Percentiles rank a stretch among this genome's conserved stretches.
These are phyloP conservation scores for Xylariales sp. DNA, from an alignment of 2,329 filamentous ascomycete species.

Conservation along the genomic window DNA sequence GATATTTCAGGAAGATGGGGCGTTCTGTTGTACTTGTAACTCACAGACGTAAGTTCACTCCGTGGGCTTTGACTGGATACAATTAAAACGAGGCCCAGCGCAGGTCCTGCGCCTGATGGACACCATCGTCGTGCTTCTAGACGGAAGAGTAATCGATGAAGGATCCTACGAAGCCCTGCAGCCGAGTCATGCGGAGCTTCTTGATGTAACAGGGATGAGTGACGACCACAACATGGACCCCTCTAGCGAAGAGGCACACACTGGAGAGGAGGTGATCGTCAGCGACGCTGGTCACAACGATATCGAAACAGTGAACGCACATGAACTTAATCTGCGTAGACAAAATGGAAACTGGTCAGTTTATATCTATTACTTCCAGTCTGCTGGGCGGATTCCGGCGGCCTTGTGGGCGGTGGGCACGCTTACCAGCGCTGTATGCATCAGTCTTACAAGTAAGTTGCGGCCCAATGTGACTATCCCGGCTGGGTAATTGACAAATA, in stretches of 20 bases:
- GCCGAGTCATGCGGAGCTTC: too few relatives aligned
- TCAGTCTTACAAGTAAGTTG: neutral
- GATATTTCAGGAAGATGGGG: slow-evolving; percentile 4
- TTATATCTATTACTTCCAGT: neutral
- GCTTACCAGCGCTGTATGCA: neutral
- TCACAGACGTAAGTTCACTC: slow-evolving; percentile 1
- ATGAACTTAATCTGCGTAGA: neutral
- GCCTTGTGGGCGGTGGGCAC: neutral
- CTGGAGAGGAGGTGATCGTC: too few relatives aligned
- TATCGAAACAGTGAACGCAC: too few relatives aligned
- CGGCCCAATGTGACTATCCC: too few relatives aligned
- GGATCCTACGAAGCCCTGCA: neutral
- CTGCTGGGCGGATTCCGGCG: neutral
- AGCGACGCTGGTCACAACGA: too few relatives aligned
- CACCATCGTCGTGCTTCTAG: neutral
- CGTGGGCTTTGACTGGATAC: too few relatives aligned
- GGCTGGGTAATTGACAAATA: too few relatives aligned
- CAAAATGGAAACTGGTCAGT: neutral
- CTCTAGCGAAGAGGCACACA: too few relatives aligned
- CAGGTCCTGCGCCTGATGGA: neutral
- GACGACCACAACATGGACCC: too few relatives aligned
- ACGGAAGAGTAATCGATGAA: neutral
- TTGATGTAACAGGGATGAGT: too few relatives aligned
- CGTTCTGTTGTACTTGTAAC: slow-evolving; percentile 1
- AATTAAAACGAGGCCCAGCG: too few relatives aligned